Conservation (phyloP, 768 basidiomycete genomes). For the Hericium alpestre region DNA sequence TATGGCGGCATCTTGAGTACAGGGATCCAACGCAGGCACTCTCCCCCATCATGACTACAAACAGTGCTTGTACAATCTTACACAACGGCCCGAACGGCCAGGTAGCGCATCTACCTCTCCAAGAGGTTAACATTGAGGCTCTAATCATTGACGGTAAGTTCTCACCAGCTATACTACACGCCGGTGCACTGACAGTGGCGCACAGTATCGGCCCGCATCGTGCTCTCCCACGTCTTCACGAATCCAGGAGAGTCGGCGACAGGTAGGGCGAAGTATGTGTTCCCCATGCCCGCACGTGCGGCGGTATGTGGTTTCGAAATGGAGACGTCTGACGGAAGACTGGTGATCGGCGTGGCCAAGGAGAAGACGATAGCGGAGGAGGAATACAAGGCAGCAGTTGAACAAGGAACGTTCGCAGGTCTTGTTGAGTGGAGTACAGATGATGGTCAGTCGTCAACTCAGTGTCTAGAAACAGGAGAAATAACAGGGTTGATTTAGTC, state of each 20-base stretch:
- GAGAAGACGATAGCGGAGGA: conserved; percentile 34
- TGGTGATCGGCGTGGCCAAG: conserved; percentile 35
- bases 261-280: conserved; percentile 38
- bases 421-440: conserved; percentile 40
- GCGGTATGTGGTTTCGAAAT: conserved; percentile 48
- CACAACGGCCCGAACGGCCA: not conserved
- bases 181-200: not conserved
- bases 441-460: conserved; percentile 31
- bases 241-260: conserved; percentile 17
- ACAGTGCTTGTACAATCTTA: conserved; percentile 33
- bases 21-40: too few species aligned
- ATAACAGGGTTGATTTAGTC: conserved; percentile 22
- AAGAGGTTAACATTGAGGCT: not conserved
- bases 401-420: conserved; percentile 30
- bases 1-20: not conserved
- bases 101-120: not conserved
- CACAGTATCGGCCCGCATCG: conserved; percentile 1
- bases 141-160: conserved; percentile 1
- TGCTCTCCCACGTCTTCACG: not conserved
- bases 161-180: not conserved
- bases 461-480: too few species aligned
- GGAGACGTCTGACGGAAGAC: conserved; percentile 30
- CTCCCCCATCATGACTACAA: conserved; percentile 23
- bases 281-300: conserved; percentile 46
- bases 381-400: conserved; percentile 30